Percentiles rank a stretch among this genome's conserved stretches.
phyloP scores from a whole-genome alignment of 495 filamentous ascomycete species.

The Aspergillus sclerotioniger region DNA sequence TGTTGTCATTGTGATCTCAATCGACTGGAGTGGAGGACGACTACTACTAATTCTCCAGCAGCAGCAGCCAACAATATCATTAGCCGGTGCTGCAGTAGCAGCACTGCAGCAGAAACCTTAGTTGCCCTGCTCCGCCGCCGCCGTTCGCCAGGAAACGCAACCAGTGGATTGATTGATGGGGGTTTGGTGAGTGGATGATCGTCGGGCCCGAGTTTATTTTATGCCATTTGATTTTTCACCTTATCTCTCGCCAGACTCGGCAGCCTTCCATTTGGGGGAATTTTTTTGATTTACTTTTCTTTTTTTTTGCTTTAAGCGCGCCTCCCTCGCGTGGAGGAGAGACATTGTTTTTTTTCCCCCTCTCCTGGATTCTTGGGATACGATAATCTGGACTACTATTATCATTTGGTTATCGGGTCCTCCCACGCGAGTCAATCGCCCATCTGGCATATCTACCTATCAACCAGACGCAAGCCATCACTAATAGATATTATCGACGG shows the following conservation, averaged over 20 bases:
- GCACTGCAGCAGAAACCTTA: no score
- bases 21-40: no score
- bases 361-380: no score
- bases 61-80: no score
- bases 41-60: no score
- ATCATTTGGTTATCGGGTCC: no score
- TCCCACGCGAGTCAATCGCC: background rate
- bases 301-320: background rate
- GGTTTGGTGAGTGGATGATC: slow-evolving; percentile 2
- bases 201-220: slow-evolving; percentile 15
- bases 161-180: background rate
- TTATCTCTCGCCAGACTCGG: background rate
- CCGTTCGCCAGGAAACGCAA: background rate
- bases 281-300: slow-evolving; percentile 12
- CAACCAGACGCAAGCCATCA: background rate
- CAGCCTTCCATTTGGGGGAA: slow-evolving; percentile 8
- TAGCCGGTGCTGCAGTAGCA: no score
- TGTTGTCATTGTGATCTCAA: no score
- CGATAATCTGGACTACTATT: no score
- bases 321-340: background rate
- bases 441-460: background rate
- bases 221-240: slow-evolving; percentile 23
- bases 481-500: background rate
- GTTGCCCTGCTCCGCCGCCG: no score
- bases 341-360: no score